These are phyloP conservation scores for Aspergillus mulundensis DNA, from an alignment of 495 filamentous ascomycete genomes.

Conservation along the genomic window DNA sequence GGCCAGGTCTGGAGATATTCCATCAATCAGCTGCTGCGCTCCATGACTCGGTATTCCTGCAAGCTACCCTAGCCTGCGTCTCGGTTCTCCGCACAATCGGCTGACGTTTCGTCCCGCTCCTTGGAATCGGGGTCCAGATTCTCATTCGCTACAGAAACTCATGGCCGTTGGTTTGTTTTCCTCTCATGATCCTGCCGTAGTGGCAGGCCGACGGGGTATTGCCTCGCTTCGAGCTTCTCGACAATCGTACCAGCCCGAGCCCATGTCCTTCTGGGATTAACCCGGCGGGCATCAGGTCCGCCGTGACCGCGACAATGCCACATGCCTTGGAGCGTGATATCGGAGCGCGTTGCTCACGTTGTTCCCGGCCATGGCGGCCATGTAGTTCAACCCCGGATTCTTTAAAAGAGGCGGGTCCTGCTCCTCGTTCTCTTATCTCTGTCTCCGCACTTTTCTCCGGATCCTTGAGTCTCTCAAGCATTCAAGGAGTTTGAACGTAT, in stretches of 20 bases:
- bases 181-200: not conserved
- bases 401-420: constrained; percentile 19
- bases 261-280: constrained; percentile 10
- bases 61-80: not conserved
- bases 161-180: not conserved
- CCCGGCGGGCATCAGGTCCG: constrained; percentile 6
- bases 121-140: not conserved
- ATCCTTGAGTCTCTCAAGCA: constrained; percentile 2
- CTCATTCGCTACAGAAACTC: not conserved
- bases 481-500: not conserved
- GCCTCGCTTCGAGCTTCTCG: not conserved
- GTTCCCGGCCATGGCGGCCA: constrained; percentile 4
- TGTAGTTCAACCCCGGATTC: constrained; percentile 19
- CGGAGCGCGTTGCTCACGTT: not conserved
- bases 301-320: constrained; percentile 2
- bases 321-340: not conserved
- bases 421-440: constrained; percentile 11
- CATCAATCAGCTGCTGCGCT: constrained; percentile 30
- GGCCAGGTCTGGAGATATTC: constrained; percentile 23
- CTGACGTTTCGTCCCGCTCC: constrained; percentile 6
- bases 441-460: constrained; percentile 17
- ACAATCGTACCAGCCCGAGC: not conserved
- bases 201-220: not conserved
- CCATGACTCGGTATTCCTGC: not conserved
- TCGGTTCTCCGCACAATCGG: constrained; percentile 17